A percentile compares a stretch with the other conserved stretches of the same genome.
Evolutionary conservation across 805 yeast species (phyloP).

Genomic region (Lipomyces sp.): DNA sequence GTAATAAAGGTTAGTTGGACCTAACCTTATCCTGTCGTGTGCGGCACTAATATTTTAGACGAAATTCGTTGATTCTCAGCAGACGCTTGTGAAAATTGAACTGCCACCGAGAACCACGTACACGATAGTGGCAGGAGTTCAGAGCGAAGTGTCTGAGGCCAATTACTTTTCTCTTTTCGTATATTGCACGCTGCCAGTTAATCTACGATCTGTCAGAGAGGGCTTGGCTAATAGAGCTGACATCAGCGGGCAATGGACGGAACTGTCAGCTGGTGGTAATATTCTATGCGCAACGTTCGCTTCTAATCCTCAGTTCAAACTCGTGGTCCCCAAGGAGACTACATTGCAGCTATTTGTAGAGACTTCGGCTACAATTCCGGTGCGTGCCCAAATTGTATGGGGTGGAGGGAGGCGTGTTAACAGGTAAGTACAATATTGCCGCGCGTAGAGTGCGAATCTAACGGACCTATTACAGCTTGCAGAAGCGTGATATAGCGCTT

Average conservation of each 20-base stretch:
- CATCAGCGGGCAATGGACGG: conserved; percentile 31
- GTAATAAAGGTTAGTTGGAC: conserved; percentile 12
- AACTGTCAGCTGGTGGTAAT: conserved; percentile 35
- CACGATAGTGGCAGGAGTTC: conserved; percentile 23
- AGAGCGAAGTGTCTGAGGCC: not conserved
- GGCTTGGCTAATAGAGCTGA: not conserved
- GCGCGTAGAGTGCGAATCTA: not conserved
- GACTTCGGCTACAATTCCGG: conserved; percentile 8
- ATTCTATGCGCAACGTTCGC: conserved; percentile 17
- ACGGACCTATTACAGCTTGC: conserved; percentile 12
- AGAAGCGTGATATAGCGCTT: conserved; percentile 20
- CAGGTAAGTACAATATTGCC: conserved; percentile 8
- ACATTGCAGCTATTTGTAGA: conserved; percentile 22
- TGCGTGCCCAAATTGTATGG: conserved; percentile 31
- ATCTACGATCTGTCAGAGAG: conserved; percentile 7
- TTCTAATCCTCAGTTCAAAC: conserved; percentile 32
- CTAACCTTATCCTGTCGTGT: not conserved
- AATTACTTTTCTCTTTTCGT: conserved; percentile 25
- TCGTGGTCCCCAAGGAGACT: conserved; percentile 17
- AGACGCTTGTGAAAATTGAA: conserved; percentile 20
- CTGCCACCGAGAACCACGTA: conserved; percentile 22
- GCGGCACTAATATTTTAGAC: conserved; percentile 8
- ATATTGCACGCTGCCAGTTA: conserved; percentile 26
- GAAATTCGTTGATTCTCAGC: conserved; percentile 29
- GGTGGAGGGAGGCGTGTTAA: conserved; percentile 26